Base-by-base conservation (phyloP, 371 early-diverging fungal species). In the Paraphysoderma sedebokerense region DNA sequence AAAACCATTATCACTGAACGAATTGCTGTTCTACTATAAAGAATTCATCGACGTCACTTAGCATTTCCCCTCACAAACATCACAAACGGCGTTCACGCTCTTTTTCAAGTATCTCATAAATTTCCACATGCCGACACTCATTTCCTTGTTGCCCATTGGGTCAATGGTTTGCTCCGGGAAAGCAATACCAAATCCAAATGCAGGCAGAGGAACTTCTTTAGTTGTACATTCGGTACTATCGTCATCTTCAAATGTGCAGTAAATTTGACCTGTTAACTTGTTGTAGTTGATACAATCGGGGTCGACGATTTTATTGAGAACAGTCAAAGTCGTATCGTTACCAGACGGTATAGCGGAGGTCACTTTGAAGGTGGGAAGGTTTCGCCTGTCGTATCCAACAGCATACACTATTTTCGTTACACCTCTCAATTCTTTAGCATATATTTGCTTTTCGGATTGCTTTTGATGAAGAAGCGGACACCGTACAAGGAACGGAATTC, bases 41-140 rank as follows among this genome's bases (percentile, higher is more conserved):
- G n/a, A n/a, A n/a, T n/a, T n/a, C n/a, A n/a, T n/a, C n/a, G n/a
- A n/a, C n/a, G n/a, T n/a, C n/a, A n/a, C n/a, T n/a, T n/a, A n/a
- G n/a, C n/a, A n/a, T n/a, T n/a, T n/a, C n/a, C n/a, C n/a, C n/a
- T n/a, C n/a, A n/a, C n/a, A n/a, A n/a, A n/a, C n/a, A n/a, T n/a
- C n/a, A n/a, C n/a, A n/a, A n/a, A n/a, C n/a, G n/a, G n/a, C n/a
- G n/a, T n/a, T n/a, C n/a, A n/a, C n/a, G n/a, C n/a, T n/a, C 30
- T 15, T 11, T 11, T 8, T 24, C 5, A 46, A 8, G 15, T 46
- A 46, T 19, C 23, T 15, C 47, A 46, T 46, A 24, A 46, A 46
- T 31, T 46, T 46, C 47, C 47, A 46, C 38, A 46, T 37, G 22
- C 47, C 47, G 2, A 46, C 47, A 11, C 24, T 46, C 45, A 19